These are phyloP conservation scores for Backusella macrospora DNA, from an alignment of 192 early-diverging fungal species.

Conservation along the genomic window DNA sequence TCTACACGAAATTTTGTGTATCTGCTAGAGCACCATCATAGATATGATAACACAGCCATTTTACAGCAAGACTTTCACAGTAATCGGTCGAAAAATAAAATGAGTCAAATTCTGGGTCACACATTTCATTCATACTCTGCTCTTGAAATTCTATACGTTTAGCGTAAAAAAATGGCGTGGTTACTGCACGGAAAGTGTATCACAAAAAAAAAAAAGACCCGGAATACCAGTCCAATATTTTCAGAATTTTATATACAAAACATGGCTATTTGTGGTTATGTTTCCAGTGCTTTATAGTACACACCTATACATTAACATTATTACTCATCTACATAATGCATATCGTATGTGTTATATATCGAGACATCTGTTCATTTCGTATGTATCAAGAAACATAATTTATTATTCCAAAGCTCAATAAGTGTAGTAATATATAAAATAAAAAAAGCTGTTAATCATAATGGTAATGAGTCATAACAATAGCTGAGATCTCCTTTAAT, in stretches of 20 bases:
- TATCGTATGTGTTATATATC: no score
- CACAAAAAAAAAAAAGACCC: background rate
- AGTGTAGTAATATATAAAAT: no score
- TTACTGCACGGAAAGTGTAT: background rate
- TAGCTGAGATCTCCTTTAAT: background rate
- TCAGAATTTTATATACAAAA: background rate
- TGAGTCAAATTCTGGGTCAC: slow-evolving; percentile 4
- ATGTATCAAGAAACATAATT: no score
- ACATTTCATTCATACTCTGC: background rate
- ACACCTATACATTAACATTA: background rate
- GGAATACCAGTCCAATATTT: background rate
- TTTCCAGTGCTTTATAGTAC: background rate
- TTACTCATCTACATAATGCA: background rate
- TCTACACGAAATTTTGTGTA: no score
- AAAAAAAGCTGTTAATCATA: no score
- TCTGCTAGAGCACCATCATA: no score
- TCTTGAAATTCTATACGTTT: background rate
- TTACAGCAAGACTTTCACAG: background rate
- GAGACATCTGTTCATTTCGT: no score
- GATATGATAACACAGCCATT: background rate
- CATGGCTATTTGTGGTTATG: background rate
- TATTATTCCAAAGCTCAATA: no score
- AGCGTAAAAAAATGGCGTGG: background rate
- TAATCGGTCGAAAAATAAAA: background rate
- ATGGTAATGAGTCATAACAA: background rate